phyloP scores from a whole-genome alignment of 2,329 filamentous ascomycete species.

The Aspergillus luchuensis region DNA sequence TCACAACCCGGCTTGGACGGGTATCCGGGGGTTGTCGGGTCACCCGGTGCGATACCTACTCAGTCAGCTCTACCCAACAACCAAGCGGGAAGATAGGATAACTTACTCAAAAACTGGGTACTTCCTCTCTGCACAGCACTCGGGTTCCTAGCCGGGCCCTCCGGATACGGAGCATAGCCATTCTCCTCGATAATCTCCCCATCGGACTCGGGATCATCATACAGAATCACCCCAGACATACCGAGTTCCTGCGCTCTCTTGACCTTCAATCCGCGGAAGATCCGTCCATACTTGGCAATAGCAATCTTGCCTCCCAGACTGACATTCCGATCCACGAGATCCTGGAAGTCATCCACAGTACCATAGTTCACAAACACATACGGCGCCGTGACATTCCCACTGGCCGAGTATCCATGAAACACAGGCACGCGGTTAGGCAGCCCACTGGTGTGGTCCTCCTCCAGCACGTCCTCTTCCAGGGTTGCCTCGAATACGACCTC shows the following conservation, averaged over 20 bases:
- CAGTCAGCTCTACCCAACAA: not conserved
- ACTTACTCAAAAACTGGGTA: slow-evolving; percentile 75
- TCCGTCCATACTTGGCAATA: slow-evolving; percentile 78
- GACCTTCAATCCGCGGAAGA: slow-evolving; percentile 89
- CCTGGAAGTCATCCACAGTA: slow-evolving; percentile 81
- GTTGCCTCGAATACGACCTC: slow-evolving; percentile 75
- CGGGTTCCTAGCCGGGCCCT: slow-evolving; percentile 83
- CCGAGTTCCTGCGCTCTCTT: slow-evolving; percentile 90
- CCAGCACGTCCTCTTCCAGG: slow-evolving; percentile 79
- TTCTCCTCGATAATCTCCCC: slow-evolving; percentile 78
- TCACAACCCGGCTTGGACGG: slow-evolving; percentile 88
- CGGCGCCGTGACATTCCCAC: slow-evolving; percentile 82
- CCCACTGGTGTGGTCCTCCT: slow-evolving; percentile 78
- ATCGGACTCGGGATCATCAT: slow-evolving; percentile 87
- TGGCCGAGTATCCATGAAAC: slow-evolving; percentile 94
- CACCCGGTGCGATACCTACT: slow-evolving; percentile 62
- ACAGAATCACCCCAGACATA: slow-evolving; percentile 82
- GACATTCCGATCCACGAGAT: slow-evolving; percentile 73
- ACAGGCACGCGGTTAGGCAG: slow-evolving; percentile 75
- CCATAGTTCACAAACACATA: slow-evolving; percentile 93
- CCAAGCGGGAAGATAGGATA: not conserved
- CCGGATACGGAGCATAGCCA: slow-evolving; percentile 75
- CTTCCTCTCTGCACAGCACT: slow-evolving; percentile 90
- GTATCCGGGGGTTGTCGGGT: slow-evolving; percentile 92
- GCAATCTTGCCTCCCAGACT: slow-evolving; percentile 82